Conservation (phyloP, 73 alveolate genomes). For the Vitrella brassicaformis region DNA sequence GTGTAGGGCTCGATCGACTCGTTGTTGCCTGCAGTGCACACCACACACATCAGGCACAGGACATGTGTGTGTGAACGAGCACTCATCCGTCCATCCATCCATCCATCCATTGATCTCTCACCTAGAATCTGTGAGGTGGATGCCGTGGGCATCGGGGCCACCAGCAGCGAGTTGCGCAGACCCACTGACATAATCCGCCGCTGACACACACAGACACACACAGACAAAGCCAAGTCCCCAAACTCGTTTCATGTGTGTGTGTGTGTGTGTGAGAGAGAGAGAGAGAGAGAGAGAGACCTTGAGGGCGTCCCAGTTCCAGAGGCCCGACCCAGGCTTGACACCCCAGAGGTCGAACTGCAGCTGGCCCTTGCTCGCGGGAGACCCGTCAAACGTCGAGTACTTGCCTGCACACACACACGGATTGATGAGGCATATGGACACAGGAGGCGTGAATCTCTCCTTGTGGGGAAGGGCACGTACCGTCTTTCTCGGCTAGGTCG, state of each 20-base stretch:
- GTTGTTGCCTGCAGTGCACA: too few species aligned
- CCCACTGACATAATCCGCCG: constrained; percentile 61
- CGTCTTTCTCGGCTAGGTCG: constrained; percentile 68
- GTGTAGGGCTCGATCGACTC: constrained; percentile 91
- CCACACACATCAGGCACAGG: too few species aligned
- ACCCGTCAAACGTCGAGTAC: constrained; percentile 47
- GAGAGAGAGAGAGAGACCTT: too few species aligned
- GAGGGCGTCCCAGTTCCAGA: constrained; percentile 55
- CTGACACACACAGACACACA: too few species aligned
- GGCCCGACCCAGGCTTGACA: constrained; percentile 42
- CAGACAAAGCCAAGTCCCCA: constrained; percentile 57
- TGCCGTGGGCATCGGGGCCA: constrained; percentile 98
- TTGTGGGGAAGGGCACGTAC: constrained; percentile 38
- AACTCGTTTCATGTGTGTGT: too few species aligned
- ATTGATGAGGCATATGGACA: background rate
- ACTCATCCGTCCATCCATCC: too few species aligned
- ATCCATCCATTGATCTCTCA: too few species aligned
- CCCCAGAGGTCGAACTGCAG: constrained; percentile 59
- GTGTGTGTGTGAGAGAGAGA: too few species aligned
- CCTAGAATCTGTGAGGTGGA: constrained; percentile 79
- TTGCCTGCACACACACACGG: constrained; percentile 3
- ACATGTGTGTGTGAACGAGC: too few species aligned
- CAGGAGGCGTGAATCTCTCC: background rate
- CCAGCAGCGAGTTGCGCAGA: constrained; percentile 78
- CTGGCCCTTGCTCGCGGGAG: constrained; percentile 53